Evolutionary conservation across 345 rosid genomes (phyloP).

Genomic region (Stellera chamaejasme): DNA sequence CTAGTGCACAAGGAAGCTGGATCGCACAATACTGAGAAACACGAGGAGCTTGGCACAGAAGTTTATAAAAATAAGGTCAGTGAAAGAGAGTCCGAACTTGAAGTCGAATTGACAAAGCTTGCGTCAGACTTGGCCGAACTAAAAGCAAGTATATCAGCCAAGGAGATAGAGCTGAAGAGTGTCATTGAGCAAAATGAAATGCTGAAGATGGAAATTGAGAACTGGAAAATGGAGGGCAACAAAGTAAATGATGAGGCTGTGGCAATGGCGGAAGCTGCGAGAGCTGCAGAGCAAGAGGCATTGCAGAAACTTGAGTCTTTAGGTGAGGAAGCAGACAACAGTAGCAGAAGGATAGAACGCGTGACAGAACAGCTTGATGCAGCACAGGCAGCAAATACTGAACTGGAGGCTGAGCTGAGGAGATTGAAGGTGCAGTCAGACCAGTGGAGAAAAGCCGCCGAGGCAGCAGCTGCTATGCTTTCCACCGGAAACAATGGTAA

Average conservation of each 20-base stretch:
- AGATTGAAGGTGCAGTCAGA: slow-evolving; percentile 89
- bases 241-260: slow-evolving; percentile 35
- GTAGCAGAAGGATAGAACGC: slow-evolving; percentile 51
- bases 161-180: slow-evolving; percentile 42
- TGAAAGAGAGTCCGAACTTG: slow-evolving; percentile 33
- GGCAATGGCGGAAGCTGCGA: slow-evolving; percentile 31
- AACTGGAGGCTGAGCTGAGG: slow-evolving; percentile 82
- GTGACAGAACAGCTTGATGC: slow-evolving; percentile 69
- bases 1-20: slow-evolving; percentile 58
- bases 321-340: slow-evolving; percentile 69
- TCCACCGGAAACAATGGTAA: slow-evolving; percentile 69
- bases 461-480: slow-evolving; percentile 87
- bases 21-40: slow-evolving; percentile 41
- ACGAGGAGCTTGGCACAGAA: slow-evolving; percentile 41
- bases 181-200: slow-evolving; percentile 42
- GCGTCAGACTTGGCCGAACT: slow-evolving; percentile 44
- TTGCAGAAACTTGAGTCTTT: slow-evolving; percentile 44
- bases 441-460: slow-evolving; percentile 99
- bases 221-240: slow-evolving; percentile 38
- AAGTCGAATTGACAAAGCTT: slow-evolving; percentile 40
- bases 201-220: slow-evolving; percentile 45
- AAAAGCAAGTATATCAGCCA: slow-evolving; percentile 39
- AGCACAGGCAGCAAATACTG: slow-evolving; percentile 59
- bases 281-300: slow-evolving; percentile 56
- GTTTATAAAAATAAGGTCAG: slow-evolving; percentile 25